Evolutionary conservation across 495 filamentous ascomycete species (phyloP), one percentile per base, ranked within the genome.

Genomic region (Trichoderma orchidacearum): DNA sequence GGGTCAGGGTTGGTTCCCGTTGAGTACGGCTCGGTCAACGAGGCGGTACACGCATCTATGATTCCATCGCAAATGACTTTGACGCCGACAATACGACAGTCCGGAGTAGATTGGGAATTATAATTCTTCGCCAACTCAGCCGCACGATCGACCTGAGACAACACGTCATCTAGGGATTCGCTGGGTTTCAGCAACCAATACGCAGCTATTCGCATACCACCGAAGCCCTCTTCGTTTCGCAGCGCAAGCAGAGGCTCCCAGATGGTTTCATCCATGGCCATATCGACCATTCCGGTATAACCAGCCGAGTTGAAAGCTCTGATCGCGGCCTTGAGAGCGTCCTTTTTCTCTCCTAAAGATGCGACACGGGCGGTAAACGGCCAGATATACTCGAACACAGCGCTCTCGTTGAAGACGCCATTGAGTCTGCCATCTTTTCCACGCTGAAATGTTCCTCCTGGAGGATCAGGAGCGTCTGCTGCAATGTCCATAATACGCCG

Each of bases 11-110:
- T 64, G 32, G 70, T 62, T 5, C 61, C 62, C 56, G 71, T 70
- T 12, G 72, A 63, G 62, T 86, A 86, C 5, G 83, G 82, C 63
- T 84, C 74, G 4, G 71, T 66, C 30, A 86, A 66, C 3, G 76
- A 80, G 0, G 83, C 83, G 4, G 83, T 86, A 64, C 82, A 86
- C 0, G 77, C 81, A 57, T 86, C 83, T 45, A 86, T 71, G 8
- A 85, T 80, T 1, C 83, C 83, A 56, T 86, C 83, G 56, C 81
- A 82, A 41, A 86, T 85, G 21, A 86, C 68, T 59, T 86, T 86
- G 61, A 85, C 78, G n/a, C 83, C 83, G 1, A 79, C 74, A 15
- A 86, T 67, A 29, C 79, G 69, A 52, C 82, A 80, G 41, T 79
- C 74, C 0, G 78, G 80, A 15, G 66, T 72, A 1, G 71, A 78